Evolutionary conservation across 805 yeast genomes (phyloP).

Genomic region (Kregervanrija fluxuum): DNA sequence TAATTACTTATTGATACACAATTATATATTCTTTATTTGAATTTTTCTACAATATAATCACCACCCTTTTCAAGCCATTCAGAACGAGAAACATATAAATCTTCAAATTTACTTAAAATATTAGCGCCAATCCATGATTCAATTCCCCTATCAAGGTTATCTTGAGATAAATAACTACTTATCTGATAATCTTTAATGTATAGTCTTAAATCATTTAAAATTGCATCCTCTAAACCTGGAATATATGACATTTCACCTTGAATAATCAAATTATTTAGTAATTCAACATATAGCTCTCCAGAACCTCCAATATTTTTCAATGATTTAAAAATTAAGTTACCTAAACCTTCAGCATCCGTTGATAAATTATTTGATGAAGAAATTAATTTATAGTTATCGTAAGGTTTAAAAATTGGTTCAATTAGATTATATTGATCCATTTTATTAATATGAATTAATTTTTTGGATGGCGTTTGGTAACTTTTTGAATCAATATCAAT

Average conservation of each 20-base stretch:
- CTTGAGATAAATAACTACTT: slow-evolving; percentile 33
- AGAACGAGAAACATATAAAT: slow-evolving; percentile 51
- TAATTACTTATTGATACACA: background rate
- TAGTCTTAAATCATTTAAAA: slow-evolving; percentile 47
- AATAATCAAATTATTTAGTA: slow-evolving; percentile 43
- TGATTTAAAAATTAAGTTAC: slow-evolving; percentile 37
- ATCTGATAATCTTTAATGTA: slow-evolving; percentile 44
- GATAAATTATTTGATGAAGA: slow-evolving; percentile 32
- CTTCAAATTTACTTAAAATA: slow-evolving; percentile 52
- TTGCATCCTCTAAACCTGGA: slow-evolving; percentile 48
- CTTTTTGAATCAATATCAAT: slow-evolving; percentile 28
- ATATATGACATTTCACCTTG: slow-evolving; percentile 56
- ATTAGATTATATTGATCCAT: slow-evolving; percentile 45
- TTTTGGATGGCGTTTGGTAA: slow-evolving; percentile 56
- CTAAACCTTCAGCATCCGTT: slow-evolving; percentile 44
- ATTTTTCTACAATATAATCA: slow-evolving; percentile 36
- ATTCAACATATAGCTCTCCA: slow-evolving; percentile 31
- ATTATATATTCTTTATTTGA: slow-evolving; percentile 28
- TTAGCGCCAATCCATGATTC: slow-evolving; percentile 72
- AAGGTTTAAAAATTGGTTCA: slow-evolving; percentile 70
- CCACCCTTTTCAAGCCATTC: slow-evolving; percentile 62
- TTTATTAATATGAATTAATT: slow-evolving; percentile 2
- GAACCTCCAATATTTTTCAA: slow-evolving; percentile 39
- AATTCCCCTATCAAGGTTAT: slow-evolving; percentile 44
- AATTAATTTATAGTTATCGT: slow-evolving; percentile 32